Evolutionary conservation across 2,329 filamentous ascomycete genomes (phyloP), one percentile per base, ranked within the genome.

Genomic region (Colletotrichum sp.): DNA sequence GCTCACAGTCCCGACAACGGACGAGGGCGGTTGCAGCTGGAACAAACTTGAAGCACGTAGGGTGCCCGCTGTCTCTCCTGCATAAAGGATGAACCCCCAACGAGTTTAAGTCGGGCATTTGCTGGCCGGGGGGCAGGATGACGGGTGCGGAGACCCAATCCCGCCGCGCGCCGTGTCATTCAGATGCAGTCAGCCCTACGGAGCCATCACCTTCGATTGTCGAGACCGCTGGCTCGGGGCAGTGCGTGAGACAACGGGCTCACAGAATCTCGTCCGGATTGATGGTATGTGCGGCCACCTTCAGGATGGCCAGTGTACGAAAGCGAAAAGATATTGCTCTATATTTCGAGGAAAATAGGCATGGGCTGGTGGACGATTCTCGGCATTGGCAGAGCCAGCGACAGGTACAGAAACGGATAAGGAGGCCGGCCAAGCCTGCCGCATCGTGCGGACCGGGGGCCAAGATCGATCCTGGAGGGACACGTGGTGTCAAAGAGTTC

Each of bases 141-240:
- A 60, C 28, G 44, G 26, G 70, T 49, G 64, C 70, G 63, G 73
- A 76, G 64, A 69, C 73, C 69, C 39, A 69, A 73, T 73, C 39
- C 73, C 57, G 34, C 44, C 15, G 59, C 44, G 26, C 32, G 39
- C 39, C 64, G 26, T 72, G 73, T 34, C 36, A 66, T 69, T 57
- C 44, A 36, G 63, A 64, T 60, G 64, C 70, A 69, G 69, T 76
- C 73, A 76, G 73, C 73, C 73, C 73, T 76, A 76, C 57, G 32
- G 44, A 34, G 3, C 24, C 32, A 62, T 24, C 60, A 5, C 24
- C 21, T 60, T 26, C 39, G 39, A 44, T 44, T 44, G 39, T 62
- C 57, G 57, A 64, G n/a, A 64, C 60, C 1, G 21, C n/a, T 39
- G 30, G 60, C 30, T 64, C 60, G 60, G 60, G 30, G 39, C 32